Base-by-base conservation (phyloP, 1,139 yeast species). In the Suhomyces atakaporum region DNA sequence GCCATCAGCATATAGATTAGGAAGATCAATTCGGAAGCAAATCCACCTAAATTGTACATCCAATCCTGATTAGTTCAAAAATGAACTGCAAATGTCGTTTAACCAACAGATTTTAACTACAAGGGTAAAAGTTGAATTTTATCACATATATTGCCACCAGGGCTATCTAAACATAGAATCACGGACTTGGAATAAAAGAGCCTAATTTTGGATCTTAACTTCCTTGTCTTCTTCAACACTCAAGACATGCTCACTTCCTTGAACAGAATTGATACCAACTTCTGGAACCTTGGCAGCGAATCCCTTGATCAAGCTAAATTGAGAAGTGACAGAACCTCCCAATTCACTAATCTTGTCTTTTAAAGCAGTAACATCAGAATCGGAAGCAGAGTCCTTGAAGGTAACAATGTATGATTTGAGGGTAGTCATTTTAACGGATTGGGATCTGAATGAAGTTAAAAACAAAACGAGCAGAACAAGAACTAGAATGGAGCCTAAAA, bases 281-380 rank as follows among this genome's bases (percentile, higher is more conserved):
- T 65, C 54, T 25, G 86, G 84, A 44, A 80, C 60, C 47, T 74
- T 70, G 40, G 72, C 79, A 34, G 62, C 56, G 50, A 79, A 82
- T 1, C 88, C 90, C 65, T 82, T 82, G 63, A 84, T 80, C 57
- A 84, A 66, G 35, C 75, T 63, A 60, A 75, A 83, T 50, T 83
- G 87, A 45, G 77, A 79, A 39, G 77, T 73, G 51, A 84, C 72
- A 35, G 66, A 66, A 33, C 89, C 92, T 22, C 90, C 90, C 33
- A 79, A 52, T 29, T 69, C 70, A 24, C 45, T 25, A 41, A 71
- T 49, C 48, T 62, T 61, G 33, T 50, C 41, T 48, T 71, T 64
- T 42, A 71, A 42, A 16, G 58, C 36, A 18, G 58, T 44, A 29
- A 62, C 50, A 39, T 68, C 73, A 16, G 45, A 37, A 24, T 60